Percentiles rank a stretch among this genome's conserved stretches.
Conservation (phyloP, 2,329 filamentous ascomycete species). For the Myriosclerotinia duriaeana region DNA sequence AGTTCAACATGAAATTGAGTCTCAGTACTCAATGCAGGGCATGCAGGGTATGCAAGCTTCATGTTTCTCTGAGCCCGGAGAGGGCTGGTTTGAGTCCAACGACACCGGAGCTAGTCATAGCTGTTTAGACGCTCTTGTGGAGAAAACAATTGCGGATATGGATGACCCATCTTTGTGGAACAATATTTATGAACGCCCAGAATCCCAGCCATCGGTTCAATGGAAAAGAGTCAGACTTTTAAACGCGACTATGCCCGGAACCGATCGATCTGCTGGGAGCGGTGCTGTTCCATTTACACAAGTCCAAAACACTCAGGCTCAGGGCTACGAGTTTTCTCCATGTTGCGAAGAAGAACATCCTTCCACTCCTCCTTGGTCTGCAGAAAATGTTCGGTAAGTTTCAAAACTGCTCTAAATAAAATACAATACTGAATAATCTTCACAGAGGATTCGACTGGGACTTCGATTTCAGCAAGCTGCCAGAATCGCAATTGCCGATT, state of each 20-base stretch:
- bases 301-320: too few relatives aligned
- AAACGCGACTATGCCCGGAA: not conserved
- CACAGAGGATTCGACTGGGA: not conserved
- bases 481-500: not conserved
- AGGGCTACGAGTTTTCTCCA: not conserved
- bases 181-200: not conserved
- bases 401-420: not conserved
- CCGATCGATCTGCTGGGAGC: rapidly evolving
- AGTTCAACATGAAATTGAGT: not conserved
- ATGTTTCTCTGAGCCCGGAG: not conserved
- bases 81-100: too few relatives aligned
- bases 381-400: not conserved
- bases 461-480: not conserved
- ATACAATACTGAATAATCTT: not conserved
- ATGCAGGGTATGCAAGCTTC: not conserved
- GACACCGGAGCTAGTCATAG: not conserved
- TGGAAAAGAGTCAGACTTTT: rapidly evolving
- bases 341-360: not conserved
- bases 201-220: not conserved
- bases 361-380: not conserved
- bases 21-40: too few relatives aligned
- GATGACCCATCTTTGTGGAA: not conserved
- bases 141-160: not conserved
- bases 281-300: too few relatives aligned
- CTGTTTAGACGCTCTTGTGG: not conserved